phyloP scores from a whole-genome alignment of 345 rosid genomes.

The Hibiscus trionum region DNA sequence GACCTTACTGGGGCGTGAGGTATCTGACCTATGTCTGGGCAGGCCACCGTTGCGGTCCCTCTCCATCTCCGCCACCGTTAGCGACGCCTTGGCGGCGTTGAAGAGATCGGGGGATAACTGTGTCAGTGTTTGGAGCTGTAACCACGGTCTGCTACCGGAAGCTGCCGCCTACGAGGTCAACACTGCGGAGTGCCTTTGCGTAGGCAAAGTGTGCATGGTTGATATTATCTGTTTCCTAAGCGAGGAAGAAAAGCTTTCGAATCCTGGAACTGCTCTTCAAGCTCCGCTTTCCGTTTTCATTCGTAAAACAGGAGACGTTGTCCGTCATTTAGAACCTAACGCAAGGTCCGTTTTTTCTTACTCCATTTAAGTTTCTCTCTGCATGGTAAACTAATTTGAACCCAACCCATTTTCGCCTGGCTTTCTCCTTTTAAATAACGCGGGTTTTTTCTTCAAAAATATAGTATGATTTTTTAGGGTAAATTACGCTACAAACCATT shows the following conservation, averaged over 20 bases:
- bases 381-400: neutral
- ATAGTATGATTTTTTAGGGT: too few relatives aligned
- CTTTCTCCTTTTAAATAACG: too few relatives aligned
- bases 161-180: constrained; percentile 11
- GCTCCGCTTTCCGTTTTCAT: constrained; percentile 30
- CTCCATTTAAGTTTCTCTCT: neutral
- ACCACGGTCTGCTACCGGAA: constrained; percentile 17
- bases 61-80: constrained; percentile 43
- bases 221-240: constrained; percentile 55
- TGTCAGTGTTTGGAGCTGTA: constrained; percentile 62
- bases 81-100: constrained; percentile 46
- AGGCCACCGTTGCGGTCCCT: constrained; percentile 56
- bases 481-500: too few relatives aligned
- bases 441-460: too few relatives aligned
- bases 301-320: constrained; percentile 23
- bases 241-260: constrained; percentile 36
- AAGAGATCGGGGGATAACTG: constrained; percentile 29
- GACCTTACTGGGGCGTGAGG: constrained; percentile 31
- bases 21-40: constrained; percentile 63
- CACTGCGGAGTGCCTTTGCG: constrained; percentile 32
- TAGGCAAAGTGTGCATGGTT: constrained; percentile 64
- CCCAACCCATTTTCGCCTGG: too few relatives aligned
- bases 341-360: constrained; percentile 31
- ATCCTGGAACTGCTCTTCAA: constrained; percentile 37
- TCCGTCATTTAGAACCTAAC: constrained; percentile 45